A percentile compares a stretch with the other conserved stretches of the same genome.
Evolutionary conservation across 2,329 filamentous ascomycete species (phyloP).

Genomic region (Clarireedia homoeocarpa): DNA sequence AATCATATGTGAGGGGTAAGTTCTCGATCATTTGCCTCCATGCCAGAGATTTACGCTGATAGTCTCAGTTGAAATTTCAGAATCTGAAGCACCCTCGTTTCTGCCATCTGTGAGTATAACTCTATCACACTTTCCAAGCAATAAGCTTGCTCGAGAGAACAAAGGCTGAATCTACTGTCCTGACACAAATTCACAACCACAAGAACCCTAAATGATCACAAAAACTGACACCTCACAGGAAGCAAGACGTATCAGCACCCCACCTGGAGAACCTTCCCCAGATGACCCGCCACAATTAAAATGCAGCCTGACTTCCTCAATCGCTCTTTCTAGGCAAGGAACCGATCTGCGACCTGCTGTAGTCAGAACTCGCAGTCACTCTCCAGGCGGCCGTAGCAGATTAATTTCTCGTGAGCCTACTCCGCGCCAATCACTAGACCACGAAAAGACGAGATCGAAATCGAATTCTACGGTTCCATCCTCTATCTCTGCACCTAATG

Average conservation of each 20-base stretch:
- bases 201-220: neutral
- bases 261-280: neutral
- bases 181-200: neutral
- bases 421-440: neutral
- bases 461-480: neutral
- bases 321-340: neutral
- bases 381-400: neutral
- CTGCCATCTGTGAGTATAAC: conserved; percentile 25
- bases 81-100: conserved; percentile 20
- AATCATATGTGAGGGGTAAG: conserved; percentile 15
- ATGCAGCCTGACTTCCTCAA: neutral
- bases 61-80: conserved; percentile 22
- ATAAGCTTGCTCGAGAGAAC: neutral
- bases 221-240: neutral
- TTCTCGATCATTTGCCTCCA: neutral
- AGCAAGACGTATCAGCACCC: neutral
- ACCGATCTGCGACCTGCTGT: neutral
- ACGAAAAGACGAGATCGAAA: neutral
- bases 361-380: neutral
- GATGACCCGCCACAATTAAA: neutral
- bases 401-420: neutral
- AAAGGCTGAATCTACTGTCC: neutral
- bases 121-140: too few relatives aligned
- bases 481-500: neutral
- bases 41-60: neutral